A percentile compares a stretch with the other conserved stretches of the same genome.
These are phyloP conservation scores for Lentinula sp. DNA, from an alignment of 768 basidiomycete species.

Conservation along the genomic window DNA sequence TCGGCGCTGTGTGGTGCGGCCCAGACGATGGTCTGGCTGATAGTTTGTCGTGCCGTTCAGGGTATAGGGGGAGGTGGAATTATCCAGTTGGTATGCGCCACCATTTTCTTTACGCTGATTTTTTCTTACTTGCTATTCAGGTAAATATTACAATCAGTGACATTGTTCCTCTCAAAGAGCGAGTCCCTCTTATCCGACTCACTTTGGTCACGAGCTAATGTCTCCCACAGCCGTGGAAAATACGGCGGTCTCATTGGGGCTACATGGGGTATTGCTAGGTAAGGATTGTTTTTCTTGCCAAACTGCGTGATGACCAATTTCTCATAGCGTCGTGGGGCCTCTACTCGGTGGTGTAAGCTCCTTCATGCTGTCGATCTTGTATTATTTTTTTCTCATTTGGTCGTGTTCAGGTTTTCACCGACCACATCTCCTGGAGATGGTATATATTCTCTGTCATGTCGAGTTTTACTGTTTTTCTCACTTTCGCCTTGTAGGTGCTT, in stretches of 20 bases:
- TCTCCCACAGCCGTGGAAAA: constrained; percentile 48
- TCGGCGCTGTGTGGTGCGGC: constrained; percentile 81
- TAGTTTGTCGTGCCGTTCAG: constrained; percentile 71
- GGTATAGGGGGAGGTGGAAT: constrained; percentile 83
- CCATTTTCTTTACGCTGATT: no score
- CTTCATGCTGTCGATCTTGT: not conserved
- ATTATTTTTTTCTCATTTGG: not conserved
- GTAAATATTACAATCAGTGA: constrained; percentile 76
- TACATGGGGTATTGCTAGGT: constrained; percentile 69
- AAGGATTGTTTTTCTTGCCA: not conserved
- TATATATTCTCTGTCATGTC: not conserved
- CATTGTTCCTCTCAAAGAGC: constrained; percentile 74
- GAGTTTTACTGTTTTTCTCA: not conserved
- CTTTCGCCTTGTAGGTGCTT: not conserved
- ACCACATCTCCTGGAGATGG: constrained; percentile 81
- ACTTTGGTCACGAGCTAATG: not conserved
- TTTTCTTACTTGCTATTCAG: not conserved
- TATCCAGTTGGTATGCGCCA: constrained; percentile 41
- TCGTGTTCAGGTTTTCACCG: constrained; percentile 49
- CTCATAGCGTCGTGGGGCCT: constrained; percentile 36
- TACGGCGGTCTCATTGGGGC: constrained; percentile 73
- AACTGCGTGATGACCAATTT: not conserved
- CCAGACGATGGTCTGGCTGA: constrained; percentile 72
- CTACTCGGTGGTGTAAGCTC: constrained; percentile 71
- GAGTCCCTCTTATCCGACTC: not conserved